Evolutionary conservation across 2,329 filamentous ascomycete genomes (phyloP).

Genomic region (Diaporthe longicolla): DNA sequence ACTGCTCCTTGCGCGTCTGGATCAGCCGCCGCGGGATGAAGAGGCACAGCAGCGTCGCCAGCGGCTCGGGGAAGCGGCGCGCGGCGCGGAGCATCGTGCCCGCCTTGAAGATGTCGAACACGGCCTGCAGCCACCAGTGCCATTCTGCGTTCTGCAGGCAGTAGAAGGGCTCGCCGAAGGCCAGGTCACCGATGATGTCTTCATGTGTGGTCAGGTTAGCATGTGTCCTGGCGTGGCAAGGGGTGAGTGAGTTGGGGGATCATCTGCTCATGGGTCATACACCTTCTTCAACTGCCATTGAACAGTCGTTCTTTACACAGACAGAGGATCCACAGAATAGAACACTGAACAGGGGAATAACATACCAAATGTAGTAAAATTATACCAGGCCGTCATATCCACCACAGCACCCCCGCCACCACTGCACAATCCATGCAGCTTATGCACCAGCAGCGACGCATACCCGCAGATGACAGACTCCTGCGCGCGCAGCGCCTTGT

Average conservation of each 20-base stretch:
- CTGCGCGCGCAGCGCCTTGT: slow-evolving; percentile 47
- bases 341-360: slow-evolving; percentile 45
- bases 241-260: background rate
- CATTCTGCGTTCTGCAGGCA: slow-evolving; percentile 43
- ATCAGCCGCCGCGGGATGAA: slow-evolving; percentile 31
- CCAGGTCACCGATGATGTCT: slow-evolving; percentile 45
- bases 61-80: slow-evolving; percentile 22
- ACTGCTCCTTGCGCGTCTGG: slow-evolving; percentile 37
- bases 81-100: slow-evolving; percentile 34
- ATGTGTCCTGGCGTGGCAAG: background rate
- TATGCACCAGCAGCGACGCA: slow-evolving; percentile 44
- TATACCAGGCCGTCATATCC: slow-evolving; percentile 46
- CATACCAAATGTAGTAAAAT: slow-evolving; percentile 47
- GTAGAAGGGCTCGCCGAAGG: slow-evolving; percentile 46
- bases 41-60: slow-evolving; percentile 31
- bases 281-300: background rate
- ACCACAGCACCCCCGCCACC: slow-evolving; percentile 39
- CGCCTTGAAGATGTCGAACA: slow-evolving; percentile 41
- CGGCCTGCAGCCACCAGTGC: slow-evolving; percentile 46
- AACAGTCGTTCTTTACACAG: background rate
- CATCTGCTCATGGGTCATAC: background rate
- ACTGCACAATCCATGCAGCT: slow-evolving; percentile 28
- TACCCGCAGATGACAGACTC: slow-evolving; percentile 45
- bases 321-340: slow-evolving; percentile 36
- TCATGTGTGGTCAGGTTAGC: slow-evolving; percentile 37